Percentiles rank a stretch among this genome's conserved stretches.
Conservation (phyloP, 495 filamentous ascomycete species). For the Neurospora sp. region DNA sequence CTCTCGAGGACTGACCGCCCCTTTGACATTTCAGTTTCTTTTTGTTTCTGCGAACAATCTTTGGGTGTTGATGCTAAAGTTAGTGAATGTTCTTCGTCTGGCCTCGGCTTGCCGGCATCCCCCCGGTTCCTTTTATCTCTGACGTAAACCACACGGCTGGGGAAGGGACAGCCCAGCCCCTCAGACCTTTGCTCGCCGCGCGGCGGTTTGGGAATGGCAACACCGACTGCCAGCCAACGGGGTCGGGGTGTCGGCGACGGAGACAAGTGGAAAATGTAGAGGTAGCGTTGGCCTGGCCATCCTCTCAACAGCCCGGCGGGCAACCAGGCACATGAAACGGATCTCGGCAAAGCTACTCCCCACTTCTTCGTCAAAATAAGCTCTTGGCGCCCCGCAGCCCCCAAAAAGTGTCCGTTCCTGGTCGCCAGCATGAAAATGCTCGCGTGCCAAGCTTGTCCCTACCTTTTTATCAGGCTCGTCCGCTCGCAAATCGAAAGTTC, state of each 20-base stretch:
- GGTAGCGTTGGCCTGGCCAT: neutral
- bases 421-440: neutral
- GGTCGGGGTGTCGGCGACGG: neutral
- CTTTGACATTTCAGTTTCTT: neutral
- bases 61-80: neutral
- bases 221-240: neutral
- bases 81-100: neutral
- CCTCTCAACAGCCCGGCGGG: neutral
- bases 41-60: neutral
- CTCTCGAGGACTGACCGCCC: neutral
- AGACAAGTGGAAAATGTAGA: neutral
- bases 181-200: neutral
- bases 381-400: no score
- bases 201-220: neutral
- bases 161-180: neutral
- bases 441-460: neutral
- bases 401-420: neutral
- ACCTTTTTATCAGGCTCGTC: neutral
- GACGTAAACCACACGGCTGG: neutral
- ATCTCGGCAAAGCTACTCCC: neutral
- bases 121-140: neutral
- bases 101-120: neutral
- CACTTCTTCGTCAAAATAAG: no score
- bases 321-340: neutral
- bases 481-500: neutral